Conservation (phyloP, 2,329 filamentous ascomycete species). For the Fusarium begoniae region DNA sequence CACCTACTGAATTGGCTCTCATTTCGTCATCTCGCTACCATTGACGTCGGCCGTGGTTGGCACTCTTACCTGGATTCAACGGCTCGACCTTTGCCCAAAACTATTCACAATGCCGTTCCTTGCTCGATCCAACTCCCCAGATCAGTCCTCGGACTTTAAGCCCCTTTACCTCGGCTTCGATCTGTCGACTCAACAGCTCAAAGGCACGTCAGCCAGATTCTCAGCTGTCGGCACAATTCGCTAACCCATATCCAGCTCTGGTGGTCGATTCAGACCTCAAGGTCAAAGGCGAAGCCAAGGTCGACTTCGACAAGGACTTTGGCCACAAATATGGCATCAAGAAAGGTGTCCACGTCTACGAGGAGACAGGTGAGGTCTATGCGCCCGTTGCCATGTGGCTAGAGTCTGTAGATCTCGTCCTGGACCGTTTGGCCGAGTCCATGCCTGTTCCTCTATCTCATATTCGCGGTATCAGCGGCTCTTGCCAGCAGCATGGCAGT, state of each 20-base stretch:
- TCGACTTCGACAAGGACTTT: constrained; percentile 93
- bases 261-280: constrained; percentile 85
- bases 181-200: constrained; percentile 95
- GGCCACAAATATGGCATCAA: constrained; percentile 76
- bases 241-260: constrained; percentile 66
- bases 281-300: constrained; percentile 84
- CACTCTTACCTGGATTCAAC: not conserved
- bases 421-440: constrained; percentile 74
- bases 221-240: not conserved
- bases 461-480: constrained; percentile 85
- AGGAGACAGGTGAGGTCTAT: constrained; percentile 86
- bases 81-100: not conserved
- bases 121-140: constrained; percentile 5
- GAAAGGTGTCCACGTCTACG: constrained; percentile 88
- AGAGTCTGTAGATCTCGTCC: constrained; percentile 87
- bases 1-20: constrained; percentile 4
- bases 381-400: constrained; percentile 95
- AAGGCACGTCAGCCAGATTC: constrained; percentile 65
- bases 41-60: constrained; percentile 18
- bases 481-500: constrained; percentile 97
- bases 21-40: constrained; percentile 25
- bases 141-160: constrained; percentile 41
- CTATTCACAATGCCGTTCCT: constrained; percentile 25
- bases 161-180: constrained; percentile 92
- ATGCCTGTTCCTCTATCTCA: constrained; percentile 71